phyloP scores from a whole-genome alignment of 169 alveolate genomes.

The Eimeria falciformis region DNA sequence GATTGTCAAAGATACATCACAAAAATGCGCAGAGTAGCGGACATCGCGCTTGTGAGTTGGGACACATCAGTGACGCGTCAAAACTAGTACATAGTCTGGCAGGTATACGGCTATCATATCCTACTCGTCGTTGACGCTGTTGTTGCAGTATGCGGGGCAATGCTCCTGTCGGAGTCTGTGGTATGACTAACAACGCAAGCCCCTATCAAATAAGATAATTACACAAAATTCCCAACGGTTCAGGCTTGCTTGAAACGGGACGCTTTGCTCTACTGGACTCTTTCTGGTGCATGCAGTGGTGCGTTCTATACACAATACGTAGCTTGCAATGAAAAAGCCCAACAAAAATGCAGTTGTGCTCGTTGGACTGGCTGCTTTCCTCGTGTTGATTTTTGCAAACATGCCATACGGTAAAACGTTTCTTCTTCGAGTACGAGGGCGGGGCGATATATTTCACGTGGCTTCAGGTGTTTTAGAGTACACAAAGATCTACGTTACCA shows the following conservation, averaged over 20 bases:
- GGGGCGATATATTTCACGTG: not conserved
- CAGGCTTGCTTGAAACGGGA: conserved; percentile 44
- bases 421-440: not conserved
- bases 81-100: conserved; percentile 9
- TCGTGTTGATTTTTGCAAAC: conserved; percentile 47
- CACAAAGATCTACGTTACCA: conserved; percentile 18
- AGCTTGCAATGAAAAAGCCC: not conserved
- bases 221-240: not conserved
- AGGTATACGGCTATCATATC: conserved; percentile 54
- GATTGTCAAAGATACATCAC: not conserved
- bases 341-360: not conserved
- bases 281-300: conserved; percentile 48
- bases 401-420: conserved; percentile 46
- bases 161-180: conserved; percentile 53
- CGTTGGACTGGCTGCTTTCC: conserved; percentile 32
- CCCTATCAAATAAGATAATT: not conserved
- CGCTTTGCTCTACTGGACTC: conserved; percentile 49
- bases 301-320: not conserved
- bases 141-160: conserved; percentile 36
- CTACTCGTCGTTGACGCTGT: conserved; percentile 46
- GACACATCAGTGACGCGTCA: not conserved
- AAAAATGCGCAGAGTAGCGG: not conserved
- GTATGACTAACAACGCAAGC: not conserved
- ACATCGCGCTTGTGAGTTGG: conserved; percentile 48
- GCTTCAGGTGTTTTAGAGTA: conserved; percentile 24